Evolutionary conservation across 441 rosid genomes (phyloP).

Genomic region (Metrosideros polymorpha): DNA sequence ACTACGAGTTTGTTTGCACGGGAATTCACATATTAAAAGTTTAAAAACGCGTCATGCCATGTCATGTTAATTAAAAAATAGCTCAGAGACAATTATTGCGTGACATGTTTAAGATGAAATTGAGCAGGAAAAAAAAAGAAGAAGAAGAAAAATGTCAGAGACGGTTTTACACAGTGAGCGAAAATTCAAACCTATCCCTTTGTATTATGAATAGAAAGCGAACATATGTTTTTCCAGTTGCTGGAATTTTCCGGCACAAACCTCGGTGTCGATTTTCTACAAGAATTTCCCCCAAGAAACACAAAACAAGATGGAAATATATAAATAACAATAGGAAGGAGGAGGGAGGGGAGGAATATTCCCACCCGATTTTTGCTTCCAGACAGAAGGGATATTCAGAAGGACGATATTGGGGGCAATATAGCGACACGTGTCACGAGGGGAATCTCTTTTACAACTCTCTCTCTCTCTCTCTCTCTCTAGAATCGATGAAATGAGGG

Average conservation of each 20-base stretch:
- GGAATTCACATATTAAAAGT: not conserved
- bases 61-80: no score
- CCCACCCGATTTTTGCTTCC: constrained; percentile 2
- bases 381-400: constrained; percentile 75
- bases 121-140: not conserved
- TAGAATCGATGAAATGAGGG: constrained; percentile 25
- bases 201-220: not conserved
- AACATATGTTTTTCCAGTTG: no score
- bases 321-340: not conserved
- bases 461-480: not conserved
- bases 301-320: not conserved
- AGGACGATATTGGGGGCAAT: constrained; percentile 27
- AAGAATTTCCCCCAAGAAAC: not conserved
- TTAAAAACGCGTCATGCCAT: not conserved
- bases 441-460: constrained; percentile 22
- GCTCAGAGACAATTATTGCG: not conserved
- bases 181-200: not conserved
- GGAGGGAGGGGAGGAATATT: constrained; percentile 25
- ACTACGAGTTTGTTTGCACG: not conserved
- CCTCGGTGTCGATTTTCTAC: constrained; percentile 15
- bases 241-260: not conserved
- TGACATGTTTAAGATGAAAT: not conserved
- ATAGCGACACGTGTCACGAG: constrained; percentile 37
- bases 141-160: not conserved
- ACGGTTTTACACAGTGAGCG: fast-evolving